phyloP scores from a whole-genome alignment of 306 rosid species.

The Begonia masoniana region DNA sequence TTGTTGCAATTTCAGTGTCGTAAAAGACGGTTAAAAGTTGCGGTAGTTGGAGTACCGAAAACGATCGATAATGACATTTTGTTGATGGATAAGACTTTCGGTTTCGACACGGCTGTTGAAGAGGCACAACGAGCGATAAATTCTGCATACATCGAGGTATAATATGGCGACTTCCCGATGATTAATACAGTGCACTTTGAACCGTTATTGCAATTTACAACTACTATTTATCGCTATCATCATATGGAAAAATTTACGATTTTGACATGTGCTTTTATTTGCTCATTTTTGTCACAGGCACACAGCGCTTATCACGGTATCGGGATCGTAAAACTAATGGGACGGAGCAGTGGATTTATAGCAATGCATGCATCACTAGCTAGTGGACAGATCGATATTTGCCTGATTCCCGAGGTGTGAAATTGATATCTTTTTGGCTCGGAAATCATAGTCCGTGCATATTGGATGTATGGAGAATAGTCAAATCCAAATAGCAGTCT shows the following conservation, averaged over 20 bases:
- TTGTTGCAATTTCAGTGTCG: constrained; percentile 43
- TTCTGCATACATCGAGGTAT: constrained; percentile 95
- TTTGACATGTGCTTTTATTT: not conserved
- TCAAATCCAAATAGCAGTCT: no score
- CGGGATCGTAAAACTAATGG: constrained; percentile 95
- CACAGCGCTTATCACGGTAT: constrained; percentile 98
- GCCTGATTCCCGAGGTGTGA: constrained; percentile 91
- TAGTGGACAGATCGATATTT: constrained; percentile 91
- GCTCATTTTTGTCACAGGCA: constrained; percentile 43
- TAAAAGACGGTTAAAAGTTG: constrained; percentile 55
- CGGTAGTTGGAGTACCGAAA: constrained; percentile 92
- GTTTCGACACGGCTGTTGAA: constrained; percentile 98
- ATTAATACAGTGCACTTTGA: not conserved
- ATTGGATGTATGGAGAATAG: no score
- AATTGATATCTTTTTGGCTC: no score
- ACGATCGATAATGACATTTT: constrained; percentile 95
- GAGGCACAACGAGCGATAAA: constrained; percentile 97
- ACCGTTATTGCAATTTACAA: no score
- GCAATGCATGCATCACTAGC: constrained; percentile 97
- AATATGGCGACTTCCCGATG: not conserved
- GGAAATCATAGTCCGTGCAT: no score
- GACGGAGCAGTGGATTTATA: constrained; percentile 97
- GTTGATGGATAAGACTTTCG: constrained; percentile 96
- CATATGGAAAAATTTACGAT: no score
- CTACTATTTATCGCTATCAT: no score